Conservation (phyloP, 2,329 filamentous ascomycete genomes). For the Exophiala dermatitidis region DNA sequence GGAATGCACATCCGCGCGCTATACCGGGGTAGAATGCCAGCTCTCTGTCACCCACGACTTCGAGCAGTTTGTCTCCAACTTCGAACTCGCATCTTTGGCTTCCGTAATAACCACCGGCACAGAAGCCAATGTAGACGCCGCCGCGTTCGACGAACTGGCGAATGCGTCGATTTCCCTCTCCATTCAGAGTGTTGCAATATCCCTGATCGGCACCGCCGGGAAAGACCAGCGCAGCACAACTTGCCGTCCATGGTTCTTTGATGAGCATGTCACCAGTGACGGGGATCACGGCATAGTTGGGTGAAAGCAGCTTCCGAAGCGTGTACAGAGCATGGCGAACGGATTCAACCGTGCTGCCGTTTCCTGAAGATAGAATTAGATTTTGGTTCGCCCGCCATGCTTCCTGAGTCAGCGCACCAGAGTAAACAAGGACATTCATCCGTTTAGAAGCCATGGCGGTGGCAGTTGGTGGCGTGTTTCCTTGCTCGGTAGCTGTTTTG, state of each 20-base stretch:
- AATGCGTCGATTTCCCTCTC: constrained; percentile 77
- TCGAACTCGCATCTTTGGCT: constrained; percentile 81
- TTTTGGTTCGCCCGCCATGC: constrained; percentile 27
- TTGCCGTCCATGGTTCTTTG: constrained; percentile 83
- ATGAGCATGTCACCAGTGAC: constrained; percentile 70
- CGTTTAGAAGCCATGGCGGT: constrained; percentile 59
- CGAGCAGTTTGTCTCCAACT: constrained; percentile 69
- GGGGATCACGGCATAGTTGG: constrained; percentile 87
- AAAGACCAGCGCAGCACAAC: constrained; percentile 83
- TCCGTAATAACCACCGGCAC: constrained; percentile 91
- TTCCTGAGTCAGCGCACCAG: constrained; percentile 51
- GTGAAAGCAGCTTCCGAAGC: constrained; percentile 74
- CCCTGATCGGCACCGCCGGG: constrained; percentile 91
- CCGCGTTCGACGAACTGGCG: constrained; percentile 76
- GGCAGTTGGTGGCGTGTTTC: constrained; percentile 7
- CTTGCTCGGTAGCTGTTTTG: not conserved
- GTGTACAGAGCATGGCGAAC: constrained; percentile 84
- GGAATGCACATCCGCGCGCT: constrained; percentile 79
- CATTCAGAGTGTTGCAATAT: constrained; percentile 83
- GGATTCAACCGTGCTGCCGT: constrained; percentile 78
- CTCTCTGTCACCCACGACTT: constrained; percentile 79
- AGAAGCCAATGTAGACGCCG: constrained; percentile 82
- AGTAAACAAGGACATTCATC: constrained; percentile 90
- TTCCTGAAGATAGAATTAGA: constrained; percentile 49
- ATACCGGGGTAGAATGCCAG: constrained; percentile 80